Conservation (phyloP, 495 filamentous ascomycete species). For the Aspergillus indologenus region DNA sequence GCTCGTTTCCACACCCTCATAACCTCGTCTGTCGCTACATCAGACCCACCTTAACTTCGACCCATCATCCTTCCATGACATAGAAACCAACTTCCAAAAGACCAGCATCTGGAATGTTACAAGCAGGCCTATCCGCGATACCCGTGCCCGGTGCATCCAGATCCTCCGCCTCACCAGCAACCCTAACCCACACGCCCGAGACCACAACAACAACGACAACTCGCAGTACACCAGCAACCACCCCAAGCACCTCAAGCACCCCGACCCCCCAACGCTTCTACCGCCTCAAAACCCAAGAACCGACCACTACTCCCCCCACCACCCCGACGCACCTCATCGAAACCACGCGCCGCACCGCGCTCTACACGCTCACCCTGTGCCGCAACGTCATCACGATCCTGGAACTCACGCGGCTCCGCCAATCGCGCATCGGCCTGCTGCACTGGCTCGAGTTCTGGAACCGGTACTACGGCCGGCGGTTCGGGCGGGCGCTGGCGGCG, state of each 20-base stretch:
- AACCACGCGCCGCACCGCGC: slow-evolving; percentile 16
- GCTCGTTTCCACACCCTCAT: slow-evolving; percentile 15
- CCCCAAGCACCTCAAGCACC: slow-evolving; percentile 11
- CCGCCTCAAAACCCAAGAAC: neutral
- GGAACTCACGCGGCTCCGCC: slow-evolving; percentile 25
- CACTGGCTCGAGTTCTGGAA: slow-evolving; percentile 28
- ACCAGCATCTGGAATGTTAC: slow-evolving; percentile 9
- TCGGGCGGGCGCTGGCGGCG: slow-evolving; percentile 10
- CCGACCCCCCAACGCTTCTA: slow-evolving; percentile 15
- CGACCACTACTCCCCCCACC: neutral
- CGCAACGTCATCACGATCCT: slow-evolving; percentile 23
- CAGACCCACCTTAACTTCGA: neutral
- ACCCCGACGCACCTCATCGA: slow-evolving; percentile 9
- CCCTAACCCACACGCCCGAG: too few species aligned
- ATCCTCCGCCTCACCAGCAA: neutral
- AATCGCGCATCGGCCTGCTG: slow-evolving; percentile 23
- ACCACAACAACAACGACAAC: neutral
- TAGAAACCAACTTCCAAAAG: neutral
- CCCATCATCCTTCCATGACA: neutral
- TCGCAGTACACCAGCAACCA: slow-evolving; percentile 4
- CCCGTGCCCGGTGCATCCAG: neutral
- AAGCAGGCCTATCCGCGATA: neutral
- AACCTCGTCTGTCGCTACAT: slow-evolving; percentile 1
- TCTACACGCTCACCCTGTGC: slow-evolving; percentile 23
- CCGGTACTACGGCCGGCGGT: slow-evolving; percentile 18